Conservation (phyloP, 2,329 filamentous ascomycete genomes). For the Colletotrichum tropicale region DNA sequence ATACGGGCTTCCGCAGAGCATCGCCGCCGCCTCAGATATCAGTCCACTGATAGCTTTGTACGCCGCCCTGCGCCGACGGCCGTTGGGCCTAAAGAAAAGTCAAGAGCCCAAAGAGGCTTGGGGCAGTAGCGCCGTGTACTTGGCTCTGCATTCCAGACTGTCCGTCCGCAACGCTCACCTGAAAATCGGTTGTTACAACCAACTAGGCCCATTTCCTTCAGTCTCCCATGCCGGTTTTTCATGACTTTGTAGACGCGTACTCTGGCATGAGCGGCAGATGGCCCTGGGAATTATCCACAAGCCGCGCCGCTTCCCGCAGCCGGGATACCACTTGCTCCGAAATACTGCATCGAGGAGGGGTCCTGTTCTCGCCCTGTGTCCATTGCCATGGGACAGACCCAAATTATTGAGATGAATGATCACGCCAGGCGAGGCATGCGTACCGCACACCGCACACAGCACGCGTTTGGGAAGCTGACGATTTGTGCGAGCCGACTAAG, state of each 20-base stretch:
- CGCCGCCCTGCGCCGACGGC: not conserved
- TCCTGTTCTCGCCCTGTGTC: not conserved
- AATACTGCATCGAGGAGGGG: not conserved
- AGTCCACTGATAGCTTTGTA: not conserved
- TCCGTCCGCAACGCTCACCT: slow-evolving; percentile 10
- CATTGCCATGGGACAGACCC: not conserved
- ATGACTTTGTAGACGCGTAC: not conserved
- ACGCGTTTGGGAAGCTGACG: not conserved
- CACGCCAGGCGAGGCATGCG: not conserved
- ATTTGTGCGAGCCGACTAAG: not conserved
- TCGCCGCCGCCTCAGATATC: slow-evolving; percentile 5
- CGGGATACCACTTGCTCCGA: not conserved
- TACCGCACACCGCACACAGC: not conserved
- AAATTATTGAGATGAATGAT: slow-evolving; percentile 4
- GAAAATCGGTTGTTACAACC: not conserved
- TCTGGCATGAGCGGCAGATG: not conserved
- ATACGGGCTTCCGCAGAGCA: slow-evolving; percentile 8
- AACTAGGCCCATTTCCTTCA: not conserved
- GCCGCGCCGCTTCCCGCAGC: not conserved
- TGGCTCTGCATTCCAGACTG: not conserved
- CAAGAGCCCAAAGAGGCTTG: not conserved
- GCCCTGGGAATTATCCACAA: not conserved
- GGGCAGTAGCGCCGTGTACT: not conserved
- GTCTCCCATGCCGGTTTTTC: not conserved
- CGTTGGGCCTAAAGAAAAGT: not conserved